Evolutionary conservation across 2,329 filamentous ascomycete species (phyloP), one percentile per base, ranked within the genome.

Genomic region (Claviceps humidiphila): DNA sequence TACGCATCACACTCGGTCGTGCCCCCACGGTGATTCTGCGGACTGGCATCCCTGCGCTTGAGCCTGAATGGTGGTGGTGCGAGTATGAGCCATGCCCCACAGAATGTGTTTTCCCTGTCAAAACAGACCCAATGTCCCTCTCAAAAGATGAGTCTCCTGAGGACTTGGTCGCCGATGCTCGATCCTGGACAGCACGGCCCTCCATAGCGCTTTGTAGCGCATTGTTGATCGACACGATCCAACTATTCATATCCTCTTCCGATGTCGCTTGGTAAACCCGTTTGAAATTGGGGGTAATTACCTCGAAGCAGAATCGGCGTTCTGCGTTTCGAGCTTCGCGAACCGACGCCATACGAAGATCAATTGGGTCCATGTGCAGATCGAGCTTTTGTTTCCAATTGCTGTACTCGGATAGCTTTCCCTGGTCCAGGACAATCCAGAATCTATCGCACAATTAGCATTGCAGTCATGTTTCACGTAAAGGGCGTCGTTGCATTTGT

Each of bases 351-450:
- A 97, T 93, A 39, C 93, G 86, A 46, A 98, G 74, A 66, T 98
- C 94, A 58, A 98, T 97, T 0, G 93, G 93, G 2, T 97, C 93
- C 82, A 95, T 97, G 66, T 98, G 94, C 26, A 97, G 74, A 67
- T 98, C 93, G 24, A 98, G 78, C 66, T 82, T 91, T 66, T 98
- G 89, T 69, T 98, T 98, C 93, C 93, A 98, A 66, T 98, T 97
- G 65, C 90, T 95, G 69, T 98, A 98, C 64, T 98, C 93, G 1
- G 91, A 96, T 16, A 98, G 76, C 65, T 93, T 95, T 24, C 93
- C 93, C 68, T 95, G 90, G 65, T 97, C 94, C 45, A 98, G 76
- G 2, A 98, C 93, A 57, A 98, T 94, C 93, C 93, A 98, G 69
- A 97, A 98, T 64, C 89, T 94, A 60, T 41, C 22, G 5, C n/a